Base-by-base conservation (phyloP, 2,329 filamentous ascomycete species). In the Trichoderma koningii region DNA sequence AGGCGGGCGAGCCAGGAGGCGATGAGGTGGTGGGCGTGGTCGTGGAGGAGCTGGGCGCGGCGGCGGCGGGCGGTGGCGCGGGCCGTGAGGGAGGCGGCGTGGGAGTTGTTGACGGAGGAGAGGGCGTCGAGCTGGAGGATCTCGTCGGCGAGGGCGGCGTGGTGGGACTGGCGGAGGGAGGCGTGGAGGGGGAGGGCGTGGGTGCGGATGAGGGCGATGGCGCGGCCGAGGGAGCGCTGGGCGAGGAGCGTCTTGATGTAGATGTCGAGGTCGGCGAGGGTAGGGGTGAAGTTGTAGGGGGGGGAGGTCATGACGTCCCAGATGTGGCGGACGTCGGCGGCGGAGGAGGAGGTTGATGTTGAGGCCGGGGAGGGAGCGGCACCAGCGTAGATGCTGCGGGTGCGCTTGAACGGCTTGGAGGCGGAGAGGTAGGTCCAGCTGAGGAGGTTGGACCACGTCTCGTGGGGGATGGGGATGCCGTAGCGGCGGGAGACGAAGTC, bases 401-500 rank as follows among this genome's bases (percentile, higher is more conserved):
- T 76, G 62, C 69, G 76, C 55, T 67, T 67, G 42, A 70, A 74
- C 55, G 75, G 76, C 64, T 76, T 79, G 48, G 71, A 78, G 67
- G 73, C 77, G 47, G 87, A 79, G 10, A 90, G 78, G 70, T 86
- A 89, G 0, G 88, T 83, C 84, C 89, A 91, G 66, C 86, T 81
- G 17, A 93, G 78, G 2, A 94, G 76, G 63, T 88, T 84, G 7
- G 81, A 80, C 91, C 91, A 94, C 19, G 87, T 80, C 5, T 80
- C 72, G 7, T 73, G 70, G 0, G 85, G 76, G 44, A 94, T 85
- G 1, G 78, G 67, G 26, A 94, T 76, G 1, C 77, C 68, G 74
- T 89, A 91, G 7, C 79, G 78, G 1, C 76, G 76, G 0, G 90
- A 88, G 55, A 93, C 74, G 69, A 85, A 85, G 66, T 89, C 82